Evolutionary conservation across 1,284 basidiomycete genomes (phyloP).

Genomic region (Amylostereum chailletii): DNA sequence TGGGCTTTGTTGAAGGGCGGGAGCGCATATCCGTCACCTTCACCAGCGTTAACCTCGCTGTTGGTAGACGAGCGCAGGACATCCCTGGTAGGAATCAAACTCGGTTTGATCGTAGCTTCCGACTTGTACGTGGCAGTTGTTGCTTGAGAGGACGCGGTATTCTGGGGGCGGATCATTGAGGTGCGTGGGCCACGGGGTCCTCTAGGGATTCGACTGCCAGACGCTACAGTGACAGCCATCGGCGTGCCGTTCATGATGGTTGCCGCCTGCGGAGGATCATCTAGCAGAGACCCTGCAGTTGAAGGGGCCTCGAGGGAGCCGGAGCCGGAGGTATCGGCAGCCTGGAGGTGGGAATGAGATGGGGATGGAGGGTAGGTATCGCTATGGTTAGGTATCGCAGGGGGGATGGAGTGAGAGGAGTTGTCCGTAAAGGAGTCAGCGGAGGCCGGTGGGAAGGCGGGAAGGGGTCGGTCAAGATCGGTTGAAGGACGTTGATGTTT

Average conservation of each 20-base stretch:
- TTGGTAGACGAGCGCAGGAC: not conserved
- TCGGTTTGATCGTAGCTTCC: conserved; percentile 1
- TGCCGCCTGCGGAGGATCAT: conserved; percentile 11
- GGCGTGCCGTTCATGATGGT: conserved; percentile 12
- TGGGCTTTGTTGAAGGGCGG: not conserved
- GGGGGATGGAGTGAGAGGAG: not conserved
- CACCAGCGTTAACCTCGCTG: not conserved
- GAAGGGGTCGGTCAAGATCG: not conserved
- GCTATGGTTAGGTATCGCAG: conserved; percentile 1
- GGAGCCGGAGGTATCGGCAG: not conserved
- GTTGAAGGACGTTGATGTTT: not conserved
- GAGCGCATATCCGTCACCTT: not conserved
- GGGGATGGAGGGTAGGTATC: conserved; percentile 1
- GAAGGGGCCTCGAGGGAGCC: conserved; percentile 7
- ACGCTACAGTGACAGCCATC: conserved; percentile 2
- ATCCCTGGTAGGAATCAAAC: not conserved
- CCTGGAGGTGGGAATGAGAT: not conserved
- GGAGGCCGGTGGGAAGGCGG: not conserved
- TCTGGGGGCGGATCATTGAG: not conserved
- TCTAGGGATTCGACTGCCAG: conserved; percentile 25
- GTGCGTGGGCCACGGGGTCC: conserved; percentile 32
- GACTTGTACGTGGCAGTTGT: not conserved
- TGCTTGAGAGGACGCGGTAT: not conserved
- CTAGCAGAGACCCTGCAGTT: conserved; percentile 10
- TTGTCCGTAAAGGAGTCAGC: conserved; percentile 6